Conservation (phyloP, 176 grass and related monocot species). For the Dactylis glomerata region DNA sequence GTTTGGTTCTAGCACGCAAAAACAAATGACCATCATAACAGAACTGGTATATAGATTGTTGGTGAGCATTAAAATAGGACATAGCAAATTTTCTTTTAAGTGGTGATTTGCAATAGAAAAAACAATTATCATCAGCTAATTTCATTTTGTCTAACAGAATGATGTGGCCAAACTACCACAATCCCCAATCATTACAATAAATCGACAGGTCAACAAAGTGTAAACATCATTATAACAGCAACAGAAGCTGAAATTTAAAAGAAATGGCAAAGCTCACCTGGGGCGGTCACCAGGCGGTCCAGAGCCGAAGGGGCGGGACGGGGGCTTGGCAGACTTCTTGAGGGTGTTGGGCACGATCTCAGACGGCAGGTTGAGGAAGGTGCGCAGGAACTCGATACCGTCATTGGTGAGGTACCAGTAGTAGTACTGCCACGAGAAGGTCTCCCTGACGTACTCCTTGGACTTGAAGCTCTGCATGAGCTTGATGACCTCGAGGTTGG, state of each 20-base stretch:
- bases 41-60: not conserved
- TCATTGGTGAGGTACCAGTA: constrained; percentile 98
- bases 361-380: constrained; percentile 80
- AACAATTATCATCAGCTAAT: not conserved
- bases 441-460: constrained; percentile 91
- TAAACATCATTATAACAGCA: not conserved
- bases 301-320: constrained; percentile 71
- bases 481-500: constrained; percentile 90
- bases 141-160: not conserved
- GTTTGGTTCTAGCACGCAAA: not conserved
- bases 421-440: constrained; percentile 85
- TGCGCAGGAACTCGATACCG: constrained; percentile 82
- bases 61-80: not conserved
- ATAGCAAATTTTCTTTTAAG: not conserved
- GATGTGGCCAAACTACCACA: not conserved
- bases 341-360: constrained; percentile 92
- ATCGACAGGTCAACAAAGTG: not conserved
- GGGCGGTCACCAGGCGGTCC: constrained; percentile 81
- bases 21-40: rapidly evolving
- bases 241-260: not conserved
- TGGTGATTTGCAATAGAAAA: not conserved
- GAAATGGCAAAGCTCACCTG: constrained; percentile 30
- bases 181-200: not conserved
- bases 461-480: constrained; percentile 99
- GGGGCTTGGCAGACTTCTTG: constrained; percentile 88